Evolutionary conservation across 495 filamentous ascomycete species (phyloP), one percentile per base, ranked within the genome.

Genomic region (Daldinia concentrica): DNA sequence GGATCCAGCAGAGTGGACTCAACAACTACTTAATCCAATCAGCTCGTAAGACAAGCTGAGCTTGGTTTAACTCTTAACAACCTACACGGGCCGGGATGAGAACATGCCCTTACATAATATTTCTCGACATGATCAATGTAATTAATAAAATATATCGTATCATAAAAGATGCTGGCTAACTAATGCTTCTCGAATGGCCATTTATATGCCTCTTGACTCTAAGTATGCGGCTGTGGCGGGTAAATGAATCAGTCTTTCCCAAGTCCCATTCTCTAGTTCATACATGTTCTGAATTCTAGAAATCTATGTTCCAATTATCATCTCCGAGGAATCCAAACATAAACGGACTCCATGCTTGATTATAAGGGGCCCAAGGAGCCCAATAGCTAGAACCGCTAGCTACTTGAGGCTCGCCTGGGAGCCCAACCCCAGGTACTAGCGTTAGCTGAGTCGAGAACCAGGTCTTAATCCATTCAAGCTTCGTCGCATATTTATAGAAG

Each of bases 241-340:
- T 12, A 22, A 48, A 48, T 48, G n/a, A 48, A 48, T 4, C 43
- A 48, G 19, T 48, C 43, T 48, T 12, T 22, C 43, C 17, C 19
- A 24, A 14, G 43, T 24, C 17, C 17, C 19, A 24, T 54, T 30
- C 50, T 30, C 50, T 29, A 29, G 0, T n/a, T 29, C 26, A 52
- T 52, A 36, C n/a, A 34, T 22, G 24, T 9, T 22, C 48, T 22
- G n/a, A 19, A 19, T 19, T 48, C 57, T 64, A 75, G 39, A 75
- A 75, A 5, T 75, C 69, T 22, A 75, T 73, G 17, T 70, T 64
- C 70, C 61, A 73, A 51, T 69, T 55, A 3, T 62, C 65, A 30
- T 70, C 66, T 2, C 62, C 66, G 3, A 76, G 39, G 3, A 68
- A 58, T 15, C 73, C 73, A 52, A 76, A 68, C 45, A 73, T 57